Base-by-base conservation (phyloP, 495 filamentous ascomycete species). In the Umbilicaria muhlenbergii region DNA sequence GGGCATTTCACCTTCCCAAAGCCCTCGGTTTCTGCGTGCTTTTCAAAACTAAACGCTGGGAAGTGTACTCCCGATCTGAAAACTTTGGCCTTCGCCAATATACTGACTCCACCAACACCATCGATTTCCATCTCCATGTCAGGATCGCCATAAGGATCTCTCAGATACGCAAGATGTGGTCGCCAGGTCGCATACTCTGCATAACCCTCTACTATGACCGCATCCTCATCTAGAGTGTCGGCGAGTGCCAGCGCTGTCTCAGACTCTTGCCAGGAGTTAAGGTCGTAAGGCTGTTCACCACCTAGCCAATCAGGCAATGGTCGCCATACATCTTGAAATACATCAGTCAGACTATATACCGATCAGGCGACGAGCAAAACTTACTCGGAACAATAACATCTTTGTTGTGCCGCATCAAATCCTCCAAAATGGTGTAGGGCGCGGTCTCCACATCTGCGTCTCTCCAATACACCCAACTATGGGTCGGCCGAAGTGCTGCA, bases 71-170 rank as follows among this genome's bases (percentile, higher is more conserved):
- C 91, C 35, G 83, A 77, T 49, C 91, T 75, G 66, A 96, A 99
- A 1, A 99, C 91, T 40, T 74, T 80, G 0, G 91, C 91, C 65
- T 96, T 99, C 5, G 91, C 87, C 50, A 99, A 69, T 54, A 99
- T 99, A 63, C 86, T 93, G 47, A 99, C 91, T 54, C 91, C 91
- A 38, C 91, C 91, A 14, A 99, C 86, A 42, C 91, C 91, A 54
- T 99, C 91, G 51, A 99, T 86, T 51, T 99, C 92, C 91, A 99
- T 95, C 60, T 99, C 92, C 80, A 96, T 93, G 60, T 99, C 92
- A 2, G 87, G 87, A 52, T 99, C 89, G 32, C 92, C 92, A 53
- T 94, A 96, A 2, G 92, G 92, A 58, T 99, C 92, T 13, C 92
- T 79, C 2, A 99, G 74, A 57, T 99, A 99, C 33, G 92, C 92